Evolutionary conservation across 495 filamentous ascomycete species (phyloP), one percentile per base, ranked within the genome.

Genomic region (Penicillium ochrochloron): DNA sequence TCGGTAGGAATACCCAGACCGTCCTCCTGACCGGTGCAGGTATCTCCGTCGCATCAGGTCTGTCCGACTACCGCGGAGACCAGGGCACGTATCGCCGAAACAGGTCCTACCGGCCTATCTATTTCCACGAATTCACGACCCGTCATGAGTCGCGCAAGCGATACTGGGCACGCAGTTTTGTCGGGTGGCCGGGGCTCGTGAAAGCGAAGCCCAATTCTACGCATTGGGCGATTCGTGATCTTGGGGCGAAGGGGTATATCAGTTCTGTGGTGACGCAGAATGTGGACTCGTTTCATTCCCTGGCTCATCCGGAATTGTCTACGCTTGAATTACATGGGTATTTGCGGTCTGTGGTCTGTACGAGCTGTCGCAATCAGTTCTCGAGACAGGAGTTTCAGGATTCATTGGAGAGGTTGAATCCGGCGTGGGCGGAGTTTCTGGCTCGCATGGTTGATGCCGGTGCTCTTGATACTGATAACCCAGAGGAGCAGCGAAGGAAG

Each of bases 91-190:
- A 99, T 68, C 88, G 92, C 29, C 85, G 92, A 62, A 97, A 98
- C 79, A 90, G 88, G 72, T 86, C 85, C 4, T 97, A 97, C 73
- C 87, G 90, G 27, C 95, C 95, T 17, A 95, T 97, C 66, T 99
- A 96, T 78, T 96, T 88, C 76, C 86, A 91, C 76, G 95, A 99
- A 70, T 99, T 97, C 72, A 65, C 89, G 31, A 75, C 83, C 44
- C 89, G 79, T 64, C 94, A 99, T 78, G 93, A 94, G 72, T 90
- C 92, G 19, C 82, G 95, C 59, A 96, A 98, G 78, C 80, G 95
- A 62, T 99, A 99, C 79, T 99, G 94, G 94, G 94, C 95, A 7
- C 82, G 95, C 15, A 96, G 92, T 75, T 99, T 94, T 73, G 80
- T 99, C 23, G 95, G 95, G 12, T 99, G 94, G 94, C 86, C 90